phyloP scores from a whole-genome alignment of 257 asterid genomes.

The Nicotiana attenuata region DNA sequence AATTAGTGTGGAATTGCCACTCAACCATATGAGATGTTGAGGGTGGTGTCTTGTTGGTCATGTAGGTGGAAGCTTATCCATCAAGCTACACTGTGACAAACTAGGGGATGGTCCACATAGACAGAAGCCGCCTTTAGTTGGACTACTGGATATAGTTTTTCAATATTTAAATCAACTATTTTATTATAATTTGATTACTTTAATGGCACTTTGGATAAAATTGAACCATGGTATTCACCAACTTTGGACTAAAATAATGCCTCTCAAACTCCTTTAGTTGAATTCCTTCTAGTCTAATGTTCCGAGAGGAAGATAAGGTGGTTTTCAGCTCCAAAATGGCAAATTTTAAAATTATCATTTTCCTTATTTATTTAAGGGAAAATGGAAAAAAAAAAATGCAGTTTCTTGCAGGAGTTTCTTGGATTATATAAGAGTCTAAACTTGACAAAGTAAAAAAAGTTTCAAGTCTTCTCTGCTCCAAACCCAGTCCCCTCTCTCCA shows the following conservation, averaged over 20 bases:
- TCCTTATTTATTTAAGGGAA: neutral
- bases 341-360: too few relatives aligned
- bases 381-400: neutral
- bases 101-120: slow-evolving; percentile 8
- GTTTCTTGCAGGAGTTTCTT: slow-evolving; percentile 20
- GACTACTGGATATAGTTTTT: slow-evolving; percentile 12
- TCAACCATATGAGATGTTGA: too few relatives aligned
- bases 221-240: neutral
- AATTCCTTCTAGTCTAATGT: too few relatives aligned
- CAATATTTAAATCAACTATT: neutral
- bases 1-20: too few relatives aligned
- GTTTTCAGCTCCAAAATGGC: too few relatives aligned
- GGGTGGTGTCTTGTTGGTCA: slow-evolving; percentile 15
- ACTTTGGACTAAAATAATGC: too few relatives aligned
- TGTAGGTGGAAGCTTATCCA: slow-evolving; percentile 21
- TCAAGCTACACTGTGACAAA: slow-evolving; percentile 13
- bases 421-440: neutral
- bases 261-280: neutral
- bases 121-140: slow-evolving; percentile 4
- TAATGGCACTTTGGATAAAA: neutral
- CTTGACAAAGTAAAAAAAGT: neutral
- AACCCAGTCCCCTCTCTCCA: too few relatives aligned
- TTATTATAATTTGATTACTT: neutral
- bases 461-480: too few relatives aligned
- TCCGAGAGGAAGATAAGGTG: too few relatives aligned